Evolutionary conservation across 108 stramenopile species (phyloP).

Genomic region (Cyclostephanos invisitatus): DNA sequence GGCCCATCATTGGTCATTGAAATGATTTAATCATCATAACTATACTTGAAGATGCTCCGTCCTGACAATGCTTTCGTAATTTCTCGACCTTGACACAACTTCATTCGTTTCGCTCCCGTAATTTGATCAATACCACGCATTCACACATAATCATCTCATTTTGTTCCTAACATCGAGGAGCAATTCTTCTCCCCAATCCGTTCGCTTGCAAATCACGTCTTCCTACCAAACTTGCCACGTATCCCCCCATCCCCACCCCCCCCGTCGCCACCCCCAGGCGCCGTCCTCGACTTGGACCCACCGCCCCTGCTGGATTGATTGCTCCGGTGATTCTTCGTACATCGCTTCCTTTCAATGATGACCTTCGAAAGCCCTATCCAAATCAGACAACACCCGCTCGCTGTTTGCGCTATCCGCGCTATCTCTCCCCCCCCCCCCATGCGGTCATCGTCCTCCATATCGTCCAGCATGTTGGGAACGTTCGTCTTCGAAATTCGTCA

Average conservation of each 20-base stretch:
- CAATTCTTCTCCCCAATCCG: not conserved
- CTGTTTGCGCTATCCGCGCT: constrained; percentile 21
- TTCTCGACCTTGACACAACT: too few relatives aligned
- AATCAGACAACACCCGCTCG: constrained; percentile 30
- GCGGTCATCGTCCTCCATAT: not conserved
- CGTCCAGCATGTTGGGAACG: constrained; percentile 11
- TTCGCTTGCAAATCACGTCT: constrained; percentile 9
- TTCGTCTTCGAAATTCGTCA: not conserved
- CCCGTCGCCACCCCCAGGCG: not conserved
- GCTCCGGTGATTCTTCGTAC: constrained; percentile 12
- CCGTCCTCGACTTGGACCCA: not conserved
- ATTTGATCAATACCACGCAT: too few relatives aligned
- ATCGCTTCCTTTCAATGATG: constrained; percentile 32
- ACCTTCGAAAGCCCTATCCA: constrained; percentile 26
- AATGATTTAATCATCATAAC: too few relatives aligned
- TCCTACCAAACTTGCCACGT: not conserved
- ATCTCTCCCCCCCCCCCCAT: too few relatives aligned
- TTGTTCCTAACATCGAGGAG: too few relatives aligned
- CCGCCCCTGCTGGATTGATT: constrained; percentile 8
- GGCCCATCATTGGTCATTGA: too few relatives aligned
- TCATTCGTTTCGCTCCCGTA: too few relatives aligned
- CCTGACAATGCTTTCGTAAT: too few relatives aligned
- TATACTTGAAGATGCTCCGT: too few relatives aligned
- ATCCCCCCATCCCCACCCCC: not conserved
- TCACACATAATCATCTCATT: too few relatives aligned